Evolutionary conservation across 2,329 filamentous ascomycete species (phyloP).

Genomic region (Geosmithia flava): DNA sequence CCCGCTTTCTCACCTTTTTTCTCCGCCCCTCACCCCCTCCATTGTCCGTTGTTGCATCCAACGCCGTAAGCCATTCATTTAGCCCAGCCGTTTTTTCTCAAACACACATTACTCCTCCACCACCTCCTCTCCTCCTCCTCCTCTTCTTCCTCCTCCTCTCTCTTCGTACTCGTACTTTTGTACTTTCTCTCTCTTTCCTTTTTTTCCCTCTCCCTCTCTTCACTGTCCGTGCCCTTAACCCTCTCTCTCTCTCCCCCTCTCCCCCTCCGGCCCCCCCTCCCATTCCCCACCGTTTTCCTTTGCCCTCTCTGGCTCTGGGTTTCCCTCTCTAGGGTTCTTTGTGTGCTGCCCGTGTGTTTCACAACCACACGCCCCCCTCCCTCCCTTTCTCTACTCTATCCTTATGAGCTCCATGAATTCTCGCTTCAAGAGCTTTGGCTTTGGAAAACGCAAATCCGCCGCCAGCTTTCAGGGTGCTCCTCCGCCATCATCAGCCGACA

Average conservation of each 20-base stretch:
- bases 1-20: not conserved
- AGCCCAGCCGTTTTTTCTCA: not conserved
- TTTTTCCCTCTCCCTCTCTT: constrained; percentile 5
- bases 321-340: too few relatives aligned
- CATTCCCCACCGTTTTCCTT: constrained; percentile 1
- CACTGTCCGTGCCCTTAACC: not conserved
- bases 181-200: constrained; percentile 1
- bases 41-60: not conserved
- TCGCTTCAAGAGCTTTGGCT: constrained; percentile 68
- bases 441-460: constrained; percentile 67
- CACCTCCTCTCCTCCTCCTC: not conserved
- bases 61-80: not conserved
- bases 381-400: constrained; percentile 15
- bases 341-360: not conserved
- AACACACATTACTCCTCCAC: not conserved
- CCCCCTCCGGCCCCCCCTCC: constrained; percentile 6
- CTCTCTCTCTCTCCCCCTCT: constrained; percentile 1
- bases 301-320: constrained; percentile 3
- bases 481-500: constrained; percentile 5
- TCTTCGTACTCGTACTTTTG: not conserved
- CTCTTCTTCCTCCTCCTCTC: not conserved
- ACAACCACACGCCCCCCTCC: constrained; percentile 1
- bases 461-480: constrained; percentile 41
- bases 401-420: constrained; percentile 69
- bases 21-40: not conserved